These are phyloP conservation scores for Vigna nakashimae DNA, from an alignment of 306 rosid species.

Conservation along the genomic window DNA sequence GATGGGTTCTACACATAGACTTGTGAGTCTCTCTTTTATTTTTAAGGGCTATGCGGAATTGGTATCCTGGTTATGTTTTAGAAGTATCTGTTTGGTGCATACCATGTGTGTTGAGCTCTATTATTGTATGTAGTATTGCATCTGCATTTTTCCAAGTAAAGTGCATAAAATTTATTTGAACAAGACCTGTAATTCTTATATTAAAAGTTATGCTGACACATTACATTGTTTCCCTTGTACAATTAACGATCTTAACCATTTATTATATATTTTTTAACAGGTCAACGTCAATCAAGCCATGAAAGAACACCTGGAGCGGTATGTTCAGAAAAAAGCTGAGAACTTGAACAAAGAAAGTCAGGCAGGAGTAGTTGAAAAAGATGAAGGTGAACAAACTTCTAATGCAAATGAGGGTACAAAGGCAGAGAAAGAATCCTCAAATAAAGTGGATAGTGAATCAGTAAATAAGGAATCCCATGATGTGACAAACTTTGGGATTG, in stretches of 20 bases:
- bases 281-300: slow-evolving; percentile 77
- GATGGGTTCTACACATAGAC: background rate
- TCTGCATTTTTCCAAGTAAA: background rate
- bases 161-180: background rate
- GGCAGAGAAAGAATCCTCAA: slow-evolving; percentile 58
- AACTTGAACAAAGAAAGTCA: slow-evolving; percentile 66
- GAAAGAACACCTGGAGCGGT: slow-evolving; percentile 70
- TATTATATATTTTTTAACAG: slow-evolving; percentile 53
- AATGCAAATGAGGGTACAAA: slow-evolving; percentile 60
- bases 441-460: slow-evolving; percentile 64
- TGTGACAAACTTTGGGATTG: slow-evolving; percentile 68
- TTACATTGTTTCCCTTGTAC: background rate
- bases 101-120: slow-evolving; percentile 15
- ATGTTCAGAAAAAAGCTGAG: slow-evolving; percentile 75
- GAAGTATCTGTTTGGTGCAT: slow-evolving; percentile 6
- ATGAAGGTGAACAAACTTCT: slow-evolving; percentile 51
- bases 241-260: slow-evolving; percentile 39
- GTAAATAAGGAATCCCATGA: slow-evolving; percentile 70
- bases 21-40: background rate
- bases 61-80: slow-evolving; percentile 17
- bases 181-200: slow-evolving; percentile 14
- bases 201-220: background rate
- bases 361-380: slow-evolving; percentile 59
- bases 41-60: background rate
- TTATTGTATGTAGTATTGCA: slow-evolving; percentile 7